These are phyloP conservation scores for Ceratocystis papillata DNA, from an alignment of 2,329 filamentous ascomycete genomes.

Conservation along the genomic window DNA sequence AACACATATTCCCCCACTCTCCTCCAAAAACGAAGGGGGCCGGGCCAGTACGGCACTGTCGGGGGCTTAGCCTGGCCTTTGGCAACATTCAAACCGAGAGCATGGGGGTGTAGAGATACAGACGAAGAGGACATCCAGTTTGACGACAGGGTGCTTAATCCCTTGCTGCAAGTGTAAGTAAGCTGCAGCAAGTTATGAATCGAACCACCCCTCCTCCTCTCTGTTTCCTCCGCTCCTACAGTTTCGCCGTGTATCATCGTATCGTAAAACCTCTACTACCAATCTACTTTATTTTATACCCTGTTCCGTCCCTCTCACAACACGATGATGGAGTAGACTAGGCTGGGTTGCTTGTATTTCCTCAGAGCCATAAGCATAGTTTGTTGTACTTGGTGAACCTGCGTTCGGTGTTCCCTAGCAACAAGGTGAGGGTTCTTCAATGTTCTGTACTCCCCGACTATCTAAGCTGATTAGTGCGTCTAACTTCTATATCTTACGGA, in stretches of 20 bases:
- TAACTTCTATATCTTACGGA: neutral
- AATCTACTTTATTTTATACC: too few relatives aligned
- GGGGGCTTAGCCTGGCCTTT: neutral
- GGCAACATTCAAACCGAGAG: neutral
- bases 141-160: neutral
- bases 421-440: neutral
- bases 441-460: neutral
- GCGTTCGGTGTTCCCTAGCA: neutral
- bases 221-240: neutral
- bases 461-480: neutral
- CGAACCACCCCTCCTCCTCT: neutral
- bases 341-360: too few relatives aligned
- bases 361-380: too few relatives aligned
- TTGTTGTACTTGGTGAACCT: too few relatives aligned
- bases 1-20: neutral
- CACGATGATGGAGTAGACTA: too few relatives aligned
- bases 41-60: neutral
- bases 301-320: too few relatives aligned
- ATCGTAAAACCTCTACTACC: too few relatives aligned
- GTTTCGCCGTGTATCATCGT: slow-evolving; percentile 4
- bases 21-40: neutral
- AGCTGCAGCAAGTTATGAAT: neutral
- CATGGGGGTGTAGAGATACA: neutral
- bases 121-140: too few relatives aligned
- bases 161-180: neutral